These are phyloP conservation scores for Sporothrix brasiliensis DNA, from an alignment of 2,329 filamentous ascomycete species.

Conservation along the genomic window DNA sequence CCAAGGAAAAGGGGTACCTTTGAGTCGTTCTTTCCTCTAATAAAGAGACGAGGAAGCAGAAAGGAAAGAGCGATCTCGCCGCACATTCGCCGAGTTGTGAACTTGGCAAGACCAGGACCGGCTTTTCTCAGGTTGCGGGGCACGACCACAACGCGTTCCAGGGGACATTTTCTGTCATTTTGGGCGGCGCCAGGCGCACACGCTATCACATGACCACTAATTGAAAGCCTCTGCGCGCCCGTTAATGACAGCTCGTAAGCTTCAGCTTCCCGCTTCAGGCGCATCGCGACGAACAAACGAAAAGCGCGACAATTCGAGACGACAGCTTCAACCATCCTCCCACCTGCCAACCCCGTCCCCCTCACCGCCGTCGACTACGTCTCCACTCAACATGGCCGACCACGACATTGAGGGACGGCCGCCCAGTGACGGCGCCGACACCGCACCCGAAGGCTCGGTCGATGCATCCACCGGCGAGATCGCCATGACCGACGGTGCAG, in stretches of 20 bases:
- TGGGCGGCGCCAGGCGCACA: conserved; percentile 25
- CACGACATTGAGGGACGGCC: conserved; percentile 16
- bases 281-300: not conserved
- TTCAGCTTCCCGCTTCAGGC: not conserved
- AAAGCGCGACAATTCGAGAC: not conserved
- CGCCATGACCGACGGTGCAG: conserved; percentile 19
- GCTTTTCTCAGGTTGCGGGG: conserved; percentile 21
- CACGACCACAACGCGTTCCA: conserved; percentile 20
- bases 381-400: conserved; percentile 9
- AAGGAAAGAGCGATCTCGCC: not conserved
- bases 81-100: not conserved
- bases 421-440: conserved; percentile 9
- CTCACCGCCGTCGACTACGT: not conserved
- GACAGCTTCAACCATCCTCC: not conserved
- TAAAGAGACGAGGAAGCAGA: too few relatives aligned
- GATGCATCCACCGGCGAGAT: not conserved
- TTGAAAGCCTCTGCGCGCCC: not conserved
- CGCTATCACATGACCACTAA: conserved; percentile 32
- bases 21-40: conserved; percentile 1
- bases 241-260: not conserved
- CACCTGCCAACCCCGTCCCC: not conserved
- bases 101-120: conserved; percentile 8
- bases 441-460: conserved; percentile 9
- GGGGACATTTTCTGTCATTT: not conserved
- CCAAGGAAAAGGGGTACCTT: not conserved